Conservation (phyloP, 2,329 filamentous ascomycete genomes). For the Pyrenochaeta sp. region DNA sequence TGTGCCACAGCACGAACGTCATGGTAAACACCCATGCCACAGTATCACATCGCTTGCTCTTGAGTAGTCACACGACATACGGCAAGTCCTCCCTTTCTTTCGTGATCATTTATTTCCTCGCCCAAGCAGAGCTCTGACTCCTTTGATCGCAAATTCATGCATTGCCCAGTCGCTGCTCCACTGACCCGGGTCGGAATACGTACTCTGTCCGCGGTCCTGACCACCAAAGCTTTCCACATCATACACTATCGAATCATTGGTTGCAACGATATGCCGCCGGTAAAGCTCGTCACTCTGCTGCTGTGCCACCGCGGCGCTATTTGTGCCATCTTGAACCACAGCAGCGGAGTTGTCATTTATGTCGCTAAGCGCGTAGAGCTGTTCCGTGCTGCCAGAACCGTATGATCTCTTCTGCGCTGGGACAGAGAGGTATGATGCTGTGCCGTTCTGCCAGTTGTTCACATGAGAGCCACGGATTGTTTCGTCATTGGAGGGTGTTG, state of each 20-base stretch:
- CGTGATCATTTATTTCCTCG: conserved; percentile 27
- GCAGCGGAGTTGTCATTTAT: conserved; percentile 35
- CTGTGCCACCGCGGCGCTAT: conserved; percentile 3
- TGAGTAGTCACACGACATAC: conserved; percentile 17
- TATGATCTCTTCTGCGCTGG: conserved; percentile 58
- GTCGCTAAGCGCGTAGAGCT: conserved; percentile 65
- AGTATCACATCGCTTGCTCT: conserved; percentile 17
- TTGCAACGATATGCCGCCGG: conserved; percentile 62
- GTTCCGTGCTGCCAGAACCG: conserved; percentile 65
- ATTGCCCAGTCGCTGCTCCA: conserved; percentile 6
- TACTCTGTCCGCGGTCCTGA: conserved; percentile 17
- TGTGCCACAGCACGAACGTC: not conserved
- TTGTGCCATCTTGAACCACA: conserved; percentile 10
- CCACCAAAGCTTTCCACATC: conserved; percentile 55
- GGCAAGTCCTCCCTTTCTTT: conserved; percentile 7
- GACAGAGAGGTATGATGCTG: conserved; percentile 62
- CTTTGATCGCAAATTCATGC: conserved; percentile 32
- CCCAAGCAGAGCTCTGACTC: conserved; percentile 39
- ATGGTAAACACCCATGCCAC: conserved; percentile 2
- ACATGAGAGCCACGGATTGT: conserved; percentile 53
- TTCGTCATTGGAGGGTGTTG: conserved; percentile 1
- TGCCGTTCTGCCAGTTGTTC: conserved; percentile 65
- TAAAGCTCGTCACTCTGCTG: conserved; percentile 59
- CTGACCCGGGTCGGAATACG: conserved; percentile 8
- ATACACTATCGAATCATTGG: conserved; percentile 62